Evolutionary conservation across 495 filamentous ascomycete genomes (phyloP).

Genomic region (Cryomyces minteri): DNA sequence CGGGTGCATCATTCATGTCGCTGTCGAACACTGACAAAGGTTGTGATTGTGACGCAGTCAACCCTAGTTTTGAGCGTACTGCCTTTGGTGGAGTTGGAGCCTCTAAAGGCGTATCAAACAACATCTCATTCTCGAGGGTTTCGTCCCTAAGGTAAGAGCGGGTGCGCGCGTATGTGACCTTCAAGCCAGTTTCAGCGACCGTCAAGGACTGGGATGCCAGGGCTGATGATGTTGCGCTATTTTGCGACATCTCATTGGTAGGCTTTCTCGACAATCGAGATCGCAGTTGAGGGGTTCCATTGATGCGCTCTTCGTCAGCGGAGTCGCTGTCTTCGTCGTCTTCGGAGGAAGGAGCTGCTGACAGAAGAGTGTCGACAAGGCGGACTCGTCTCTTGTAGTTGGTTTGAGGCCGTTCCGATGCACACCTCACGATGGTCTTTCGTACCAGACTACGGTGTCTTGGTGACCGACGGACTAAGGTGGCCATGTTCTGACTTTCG

Average conservation of each 20-base stretch:
- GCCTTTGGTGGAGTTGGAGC: background rate
- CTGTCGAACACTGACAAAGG: constrained; percentile 1
- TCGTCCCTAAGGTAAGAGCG: constrained; percentile 38
- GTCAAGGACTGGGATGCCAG: background rate
- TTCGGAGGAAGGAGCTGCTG: constrained; percentile 2
- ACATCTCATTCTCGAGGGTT: constrained; percentile 12
- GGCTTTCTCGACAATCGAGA: background rate
- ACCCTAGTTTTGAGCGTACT: background rate
- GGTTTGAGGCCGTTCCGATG: constrained; percentile 7
- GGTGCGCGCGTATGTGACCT: constrained; percentile 43
- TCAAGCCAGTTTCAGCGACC: constrained; percentile 20
- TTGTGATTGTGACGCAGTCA: background rate
- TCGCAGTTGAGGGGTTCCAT: background rate
- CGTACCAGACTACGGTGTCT: background rate
- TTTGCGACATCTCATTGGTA: too few species aligned
- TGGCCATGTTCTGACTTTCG: constrained; percentile 9
- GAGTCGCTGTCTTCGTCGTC: constrained; percentile 6
- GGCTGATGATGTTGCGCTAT: background rate
- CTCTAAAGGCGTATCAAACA: constrained; percentile 10
- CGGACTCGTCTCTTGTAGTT: constrained; percentile 1
- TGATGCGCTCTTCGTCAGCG: constrained; percentile 1
- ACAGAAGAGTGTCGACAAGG: constrained; percentile 10
- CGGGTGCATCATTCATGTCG: constrained; percentile 29
- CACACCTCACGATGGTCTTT: constrained; percentile 4
- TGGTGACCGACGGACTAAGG: constrained; percentile 1